Evolutionary conservation across 352 stramenopile species (phyloP).

Genomic region (Pythium periplocum): DNA sequence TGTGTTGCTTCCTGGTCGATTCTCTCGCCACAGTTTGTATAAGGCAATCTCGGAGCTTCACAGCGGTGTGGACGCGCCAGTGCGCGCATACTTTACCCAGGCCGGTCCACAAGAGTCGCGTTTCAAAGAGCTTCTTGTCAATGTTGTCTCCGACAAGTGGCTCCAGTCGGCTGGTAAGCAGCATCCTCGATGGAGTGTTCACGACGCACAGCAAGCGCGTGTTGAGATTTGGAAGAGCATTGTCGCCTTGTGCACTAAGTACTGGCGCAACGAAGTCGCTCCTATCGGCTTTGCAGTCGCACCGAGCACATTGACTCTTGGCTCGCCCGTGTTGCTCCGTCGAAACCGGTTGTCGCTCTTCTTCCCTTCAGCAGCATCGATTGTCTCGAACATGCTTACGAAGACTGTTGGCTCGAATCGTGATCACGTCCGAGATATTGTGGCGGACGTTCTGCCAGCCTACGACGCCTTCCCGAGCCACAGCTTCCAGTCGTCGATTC

Average conservation of each 20-base stretch:
- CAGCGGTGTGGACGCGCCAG: constrained; percentile 20
- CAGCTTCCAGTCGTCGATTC: constrained; percentile 52
- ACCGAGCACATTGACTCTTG: constrained; percentile 38
- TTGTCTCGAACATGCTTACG: constrained; percentile 40
- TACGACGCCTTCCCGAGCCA: constrained; percentile 63
- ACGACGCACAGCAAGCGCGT: constrained; percentile 13
- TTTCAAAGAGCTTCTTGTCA: constrained; percentile 58
- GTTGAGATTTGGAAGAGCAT: constrained; percentile 62
- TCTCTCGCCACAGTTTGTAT: constrained; percentile 59
- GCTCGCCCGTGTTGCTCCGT: constrained; percentile 55
- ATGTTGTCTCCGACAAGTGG: constrained; percentile 43
- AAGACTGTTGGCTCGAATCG: constrained; percentile 19
- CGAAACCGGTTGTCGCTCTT: constrained; percentile 64
- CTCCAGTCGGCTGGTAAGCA: constrained; percentile 9
- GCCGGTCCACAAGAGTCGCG: constrained; percentile 38
- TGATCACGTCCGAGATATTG: constrained; percentile 46
- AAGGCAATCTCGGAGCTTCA: constrained; percentile 51
- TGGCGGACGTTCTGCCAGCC: constrained; percentile 48
- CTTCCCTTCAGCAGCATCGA: constrained; percentile 49
- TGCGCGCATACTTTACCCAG: constrained; percentile 29
- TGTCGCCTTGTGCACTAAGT: constrained; percentile 62
- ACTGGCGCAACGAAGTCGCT: constrained; percentile 65
- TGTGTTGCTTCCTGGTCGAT: constrained; percentile 54
- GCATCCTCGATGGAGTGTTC: constrained; percentile 6
- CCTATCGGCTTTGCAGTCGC: constrained; percentile 57